Conservation (phyloP, 352 stramenopile genomes). For the Peronospora destructor region DNA sequence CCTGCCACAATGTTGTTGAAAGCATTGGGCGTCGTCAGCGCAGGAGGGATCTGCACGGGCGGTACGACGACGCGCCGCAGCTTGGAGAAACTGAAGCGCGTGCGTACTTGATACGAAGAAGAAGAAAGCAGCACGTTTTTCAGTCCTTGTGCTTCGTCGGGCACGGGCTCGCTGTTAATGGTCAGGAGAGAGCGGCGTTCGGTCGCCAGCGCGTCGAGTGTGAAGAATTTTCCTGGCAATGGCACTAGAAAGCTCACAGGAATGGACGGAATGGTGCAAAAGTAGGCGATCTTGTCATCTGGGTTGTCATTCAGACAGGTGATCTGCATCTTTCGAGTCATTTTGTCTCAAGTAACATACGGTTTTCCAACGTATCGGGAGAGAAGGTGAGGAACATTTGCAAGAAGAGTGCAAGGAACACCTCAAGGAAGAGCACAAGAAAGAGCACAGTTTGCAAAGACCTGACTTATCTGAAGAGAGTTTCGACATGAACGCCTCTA, state of each 20-base stretch:
- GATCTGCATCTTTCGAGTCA: too few species aligned
- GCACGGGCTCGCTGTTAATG: constrained; percentile 9
- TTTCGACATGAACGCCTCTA: constrained; percentile 30
- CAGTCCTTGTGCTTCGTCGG: constrained; percentile 27
- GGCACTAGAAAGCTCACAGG: constrained; percentile 8
- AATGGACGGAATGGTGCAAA: constrained; percentile 12
- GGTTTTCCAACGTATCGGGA: too few species aligned
- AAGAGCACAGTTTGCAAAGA: too few species aligned
- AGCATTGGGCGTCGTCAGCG: constrained; percentile 28
- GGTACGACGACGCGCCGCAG: constrained; percentile 36
- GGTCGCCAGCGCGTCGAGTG: constrained; percentile 8
- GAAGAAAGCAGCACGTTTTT: constrained; percentile 24
- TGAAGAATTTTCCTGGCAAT: constrained; percentile 22
- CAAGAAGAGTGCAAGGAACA: too few species aligned
- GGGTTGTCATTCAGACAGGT: too few species aligned
- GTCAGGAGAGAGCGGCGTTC: background rate
- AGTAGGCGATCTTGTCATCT: constrained; percentile 8
- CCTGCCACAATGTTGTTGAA: constrained; percentile 40
- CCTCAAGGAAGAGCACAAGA: too few species aligned
- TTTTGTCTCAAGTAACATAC: too few species aligned
- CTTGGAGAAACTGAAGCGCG: constrained; percentile 34
- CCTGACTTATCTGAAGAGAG: too few species aligned
- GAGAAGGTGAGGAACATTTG: too few species aligned
- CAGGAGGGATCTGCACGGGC: constrained; percentile 36
- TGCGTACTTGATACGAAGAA: constrained; percentile 7